A percentile compares a stretch with the other conserved stretches of the same genome.
These are phyloP conservation scores for Aspergillus sp. DNA, from an alignment of 2,329 filamentous ascomycete genomes.

Conservation along the genomic window DNA sequence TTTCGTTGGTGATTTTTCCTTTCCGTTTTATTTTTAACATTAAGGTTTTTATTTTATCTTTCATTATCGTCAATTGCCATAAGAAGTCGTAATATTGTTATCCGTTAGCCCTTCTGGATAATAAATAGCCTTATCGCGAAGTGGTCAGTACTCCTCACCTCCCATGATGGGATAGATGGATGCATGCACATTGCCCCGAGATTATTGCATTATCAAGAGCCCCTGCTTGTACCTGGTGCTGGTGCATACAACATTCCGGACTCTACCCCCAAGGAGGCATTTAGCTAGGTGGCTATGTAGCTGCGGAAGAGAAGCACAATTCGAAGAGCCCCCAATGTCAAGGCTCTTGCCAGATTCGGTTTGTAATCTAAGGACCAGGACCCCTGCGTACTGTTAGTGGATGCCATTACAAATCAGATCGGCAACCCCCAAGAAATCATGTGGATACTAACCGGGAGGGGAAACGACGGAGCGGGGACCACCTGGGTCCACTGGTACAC, in stretches of 20 bases:
- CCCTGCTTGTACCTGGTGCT: background rate
- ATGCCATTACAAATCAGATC: background rate
- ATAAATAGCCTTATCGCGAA: background rate
- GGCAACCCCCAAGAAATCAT: background rate
- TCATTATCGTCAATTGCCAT: background rate
- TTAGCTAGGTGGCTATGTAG: background rate
- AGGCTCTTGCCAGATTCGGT: constrained; percentile 13
- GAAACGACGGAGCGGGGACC: background rate
- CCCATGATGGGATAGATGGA: background rate
- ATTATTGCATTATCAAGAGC: background rate
- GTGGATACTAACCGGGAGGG: background rate
- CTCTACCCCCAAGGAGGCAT: background rate
- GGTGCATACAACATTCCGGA: background rate
- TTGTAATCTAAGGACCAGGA: background rate
- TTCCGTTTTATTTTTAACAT: background rate
- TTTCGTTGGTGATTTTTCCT: background rate
- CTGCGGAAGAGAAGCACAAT: background rate
- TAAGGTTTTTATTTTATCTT: background rate
- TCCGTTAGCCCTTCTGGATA: background rate
- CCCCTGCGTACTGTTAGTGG: background rate
- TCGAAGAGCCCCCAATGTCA: background rate
- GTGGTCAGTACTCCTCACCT: no score
- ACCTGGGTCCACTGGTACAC: background rate
- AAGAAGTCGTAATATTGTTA: background rate
- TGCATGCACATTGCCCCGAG: background rate